Conservation (phyloP, 257 asterid species). For the Rubia yunnanensis region DNA sequence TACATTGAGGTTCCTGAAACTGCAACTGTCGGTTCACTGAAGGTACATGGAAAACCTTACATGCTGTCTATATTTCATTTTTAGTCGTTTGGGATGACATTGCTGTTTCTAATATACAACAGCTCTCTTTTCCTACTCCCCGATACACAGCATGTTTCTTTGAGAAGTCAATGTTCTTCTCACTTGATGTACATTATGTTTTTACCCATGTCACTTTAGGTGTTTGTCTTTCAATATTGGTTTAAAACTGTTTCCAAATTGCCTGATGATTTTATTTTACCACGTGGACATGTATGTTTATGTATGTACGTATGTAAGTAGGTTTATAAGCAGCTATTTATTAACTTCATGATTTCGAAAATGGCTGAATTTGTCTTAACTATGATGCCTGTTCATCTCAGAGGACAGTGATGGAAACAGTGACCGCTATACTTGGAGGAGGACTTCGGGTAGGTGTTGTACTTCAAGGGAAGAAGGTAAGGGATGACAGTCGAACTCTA, state of each 20-base stretch:
- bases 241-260: not conserved
- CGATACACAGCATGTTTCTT: not conserved
- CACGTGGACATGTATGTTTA: not conserved
- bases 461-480: conserved; percentile 87
- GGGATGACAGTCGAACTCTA: conserved; percentile 79
- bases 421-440: conserved; percentile 72
- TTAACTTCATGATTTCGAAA: not conserved
- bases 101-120: too few species aligned
- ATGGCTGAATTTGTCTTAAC: not conserved
- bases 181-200: not conserved
- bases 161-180: not conserved
- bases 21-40: conserved; percentile 80
- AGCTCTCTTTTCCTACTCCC: not conserved
- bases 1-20: conserved; percentile 90
- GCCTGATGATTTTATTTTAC: not conserved
- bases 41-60: conserved; percentile 36
- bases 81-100: not conserved
- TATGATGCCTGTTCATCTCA: conserved; percentile 23
- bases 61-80: not conserved
- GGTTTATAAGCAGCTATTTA: conserved; percentile 3
- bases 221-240: conserved; percentile 4
- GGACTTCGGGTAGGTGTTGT: conserved; percentile 73
- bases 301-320: not conserved
- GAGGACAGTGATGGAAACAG: conserved; percentile 90
- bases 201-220: not conserved